Evolutionary conservation across 139 green algal species (phyloP).

Genomic region (Pleodorina starrii): DNA sequence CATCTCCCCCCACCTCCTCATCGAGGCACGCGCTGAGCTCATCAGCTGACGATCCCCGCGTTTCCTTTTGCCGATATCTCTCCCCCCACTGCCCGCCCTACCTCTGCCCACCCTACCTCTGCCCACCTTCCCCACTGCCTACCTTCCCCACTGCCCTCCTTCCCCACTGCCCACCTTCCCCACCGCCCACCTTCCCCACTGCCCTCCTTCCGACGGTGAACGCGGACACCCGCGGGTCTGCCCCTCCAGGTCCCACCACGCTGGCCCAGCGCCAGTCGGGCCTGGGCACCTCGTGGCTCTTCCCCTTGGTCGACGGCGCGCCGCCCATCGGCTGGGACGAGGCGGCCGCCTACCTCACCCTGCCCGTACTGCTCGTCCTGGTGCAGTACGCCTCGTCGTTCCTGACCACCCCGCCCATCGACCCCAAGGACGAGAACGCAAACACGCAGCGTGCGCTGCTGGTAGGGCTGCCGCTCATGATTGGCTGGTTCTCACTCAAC

Average conservation of each 20-base stretch:
- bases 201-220: no score
- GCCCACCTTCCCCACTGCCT: no score
- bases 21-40: no score
- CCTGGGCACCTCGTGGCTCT: slow-evolving; percentile 84
- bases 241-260: slow-evolving; percentile 69
- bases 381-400: slow-evolving; percentile 55
- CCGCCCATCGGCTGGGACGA: slow-evolving; percentile 95
- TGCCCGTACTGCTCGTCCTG: slow-evolving; percentile 90
- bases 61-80: no score
- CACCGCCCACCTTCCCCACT: no score
- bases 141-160: no score
- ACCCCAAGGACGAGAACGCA: slow-evolving; percentile 81
- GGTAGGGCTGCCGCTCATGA: slow-evolving; percentile 87
- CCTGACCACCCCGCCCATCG: slow-evolving; percentile 69
- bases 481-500: slow-evolving; percentile 93
- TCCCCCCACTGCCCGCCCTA: no score
- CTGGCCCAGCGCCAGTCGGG: slow-evolving; percentile 57
- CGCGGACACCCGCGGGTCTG: background rate
- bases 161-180: no score
- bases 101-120: no score
- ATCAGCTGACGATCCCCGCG: no score
- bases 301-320: slow-evolving; percentile 86
- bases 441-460: slow-evolving; percentile 57
- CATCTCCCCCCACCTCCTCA: no score
- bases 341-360: slow-evolving; percentile 88